These are phyloP conservation scores for Fusarium longipes DNA, from an alignment of 2,329 filamentous ascomycete species.

Conservation along the genomic window DNA sequence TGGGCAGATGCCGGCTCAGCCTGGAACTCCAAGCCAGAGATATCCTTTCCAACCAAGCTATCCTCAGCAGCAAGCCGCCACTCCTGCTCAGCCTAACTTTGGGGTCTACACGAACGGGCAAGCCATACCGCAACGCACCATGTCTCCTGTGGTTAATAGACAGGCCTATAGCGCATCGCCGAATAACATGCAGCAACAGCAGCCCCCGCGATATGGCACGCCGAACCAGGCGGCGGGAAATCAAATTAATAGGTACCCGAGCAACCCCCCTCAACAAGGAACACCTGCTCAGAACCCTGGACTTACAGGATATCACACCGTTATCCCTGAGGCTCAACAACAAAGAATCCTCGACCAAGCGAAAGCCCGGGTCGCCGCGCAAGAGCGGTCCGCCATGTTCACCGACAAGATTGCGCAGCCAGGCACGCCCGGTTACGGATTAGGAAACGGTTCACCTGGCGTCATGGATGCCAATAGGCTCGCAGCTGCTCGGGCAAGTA, in stretches of 20 bases:
- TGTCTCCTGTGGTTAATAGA: constrained; percentile 58
- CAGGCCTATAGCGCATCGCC: constrained; percentile 56
- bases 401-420: constrained; percentile 61
- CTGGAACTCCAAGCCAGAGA: constrained; percentile 57
- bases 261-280: constrained; percentile 47
- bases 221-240: constrained; percentile 47
- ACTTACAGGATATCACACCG: constrained; percentile 60
- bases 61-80: constrained; percentile 53
- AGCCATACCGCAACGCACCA: constrained; percentile 55
- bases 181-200: constrained; percentile 46
- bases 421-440: constrained; percentile 47
- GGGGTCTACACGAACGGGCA: constrained; percentile 58
- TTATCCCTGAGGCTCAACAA: constrained; percentile 62
- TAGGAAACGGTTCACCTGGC: constrained; percentile 43
- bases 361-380: constrained; percentile 59
- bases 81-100: constrained; percentile 53
- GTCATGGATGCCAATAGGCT: constrained; percentile 49
- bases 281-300: constrained; percentile 52
- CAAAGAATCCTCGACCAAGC: constrained; percentile 64
- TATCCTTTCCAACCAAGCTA: constrained; percentile 55
- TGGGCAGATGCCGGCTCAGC: constrained; percentile 54
- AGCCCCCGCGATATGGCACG: constrained; percentile 49
- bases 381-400: constrained; percentile 56
- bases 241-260: constrained; percentile 51
- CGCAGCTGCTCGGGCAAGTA: constrained; percentile 52